phyloP scores from a whole-genome alignment of 2,329 filamentous ascomycete species.

The Ceratocystiopsis brevicomis region DNA sequence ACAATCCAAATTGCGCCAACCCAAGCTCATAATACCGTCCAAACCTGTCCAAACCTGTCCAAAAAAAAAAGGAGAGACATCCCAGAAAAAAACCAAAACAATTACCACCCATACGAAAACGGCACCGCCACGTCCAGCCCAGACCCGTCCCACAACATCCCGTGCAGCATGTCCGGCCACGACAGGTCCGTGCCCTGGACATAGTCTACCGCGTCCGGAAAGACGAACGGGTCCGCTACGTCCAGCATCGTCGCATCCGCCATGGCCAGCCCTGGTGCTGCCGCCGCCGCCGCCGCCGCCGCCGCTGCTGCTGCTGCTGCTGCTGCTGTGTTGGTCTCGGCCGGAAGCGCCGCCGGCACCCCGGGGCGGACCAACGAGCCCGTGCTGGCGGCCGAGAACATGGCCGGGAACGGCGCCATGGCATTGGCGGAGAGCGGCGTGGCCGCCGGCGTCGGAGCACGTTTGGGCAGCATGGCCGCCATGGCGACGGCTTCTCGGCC shows the following conservation, averaged over 20 bases:
- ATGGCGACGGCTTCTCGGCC: no score
- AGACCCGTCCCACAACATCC: slow-evolving; percentile 4
- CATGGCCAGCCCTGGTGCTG: background rate
- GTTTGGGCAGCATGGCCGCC: no score
- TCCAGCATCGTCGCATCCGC: background rate
- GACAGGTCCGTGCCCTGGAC: slow-evolving; percentile 12
- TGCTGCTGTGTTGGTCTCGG: background rate
- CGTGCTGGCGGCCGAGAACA: background rate
- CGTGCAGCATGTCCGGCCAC: slow-evolving; percentile 5
- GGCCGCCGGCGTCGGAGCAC: no score
- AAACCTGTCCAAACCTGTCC: no score
- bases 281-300: background rate
- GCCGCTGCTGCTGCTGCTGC: background rate
- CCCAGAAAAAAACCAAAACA: no score
- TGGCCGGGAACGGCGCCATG: background rate
- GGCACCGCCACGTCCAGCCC: slow-evolving; percentile 2
- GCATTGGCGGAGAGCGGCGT: background rate
- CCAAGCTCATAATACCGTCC: no score
- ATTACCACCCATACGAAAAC: background rate
- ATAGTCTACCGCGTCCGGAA: slow-evolving; percentile 11
- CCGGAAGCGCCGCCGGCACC: background rate
- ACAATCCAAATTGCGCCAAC: no score
- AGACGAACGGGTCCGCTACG: slow-evolving; percentile 1
- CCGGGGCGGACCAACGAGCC: no score
- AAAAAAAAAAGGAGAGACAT: no score